Evolutionary conservation across 345 rosid species (phyloP), one percentile per base, ranked within the genome.

Genomic region (Turnera subulata): DNA sequence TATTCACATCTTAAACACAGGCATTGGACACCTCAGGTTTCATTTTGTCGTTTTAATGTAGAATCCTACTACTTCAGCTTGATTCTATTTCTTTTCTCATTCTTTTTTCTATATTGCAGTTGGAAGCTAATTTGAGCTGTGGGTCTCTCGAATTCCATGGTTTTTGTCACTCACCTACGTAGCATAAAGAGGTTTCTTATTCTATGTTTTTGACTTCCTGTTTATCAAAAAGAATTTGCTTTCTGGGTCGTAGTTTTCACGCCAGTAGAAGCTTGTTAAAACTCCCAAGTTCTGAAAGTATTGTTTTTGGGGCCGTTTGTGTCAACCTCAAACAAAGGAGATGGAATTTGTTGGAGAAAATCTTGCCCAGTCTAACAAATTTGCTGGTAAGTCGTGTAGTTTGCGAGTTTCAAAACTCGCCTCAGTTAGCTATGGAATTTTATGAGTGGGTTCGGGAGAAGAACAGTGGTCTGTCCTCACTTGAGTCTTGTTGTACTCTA

Each of bases 371-470:
- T 68, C 68, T 81, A 33, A 77, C 88, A 14, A 70, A 50, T 69
- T 66, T 78, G 0, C 62, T 82, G 33, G 68, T 76, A 33, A 77
- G 47, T 47, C 79, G 76, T 50, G 80, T 84, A 33, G 50, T 87
- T 58, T 50, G 63, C 50, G 59, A 84, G 75, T 80, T 87, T 52
- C 76, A 53, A 32, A 69, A 68, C 65, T 82, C 84, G 0, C 86
- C 91, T 19, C 68, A 64, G 39, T 73, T 82, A 59, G 84, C 86
- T 63, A 51, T 76, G 50, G 85, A 82, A 46, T 82, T 87, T 66
- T 69, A 84, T 86, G 52, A 62, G 6, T 79, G 84, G 91, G 56
- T 73, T 43, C 65, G 53, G 45, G 73, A 68, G 42, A 66, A 63
- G 49, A 63, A 62, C 25, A 64, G 67, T 40, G 47, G 18, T 40